phyloP scores from a whole-genome alignment of 2,329 filamentous ascomycete genomes.

The Stagonosporopsis cucurbitacearum region DNA sequence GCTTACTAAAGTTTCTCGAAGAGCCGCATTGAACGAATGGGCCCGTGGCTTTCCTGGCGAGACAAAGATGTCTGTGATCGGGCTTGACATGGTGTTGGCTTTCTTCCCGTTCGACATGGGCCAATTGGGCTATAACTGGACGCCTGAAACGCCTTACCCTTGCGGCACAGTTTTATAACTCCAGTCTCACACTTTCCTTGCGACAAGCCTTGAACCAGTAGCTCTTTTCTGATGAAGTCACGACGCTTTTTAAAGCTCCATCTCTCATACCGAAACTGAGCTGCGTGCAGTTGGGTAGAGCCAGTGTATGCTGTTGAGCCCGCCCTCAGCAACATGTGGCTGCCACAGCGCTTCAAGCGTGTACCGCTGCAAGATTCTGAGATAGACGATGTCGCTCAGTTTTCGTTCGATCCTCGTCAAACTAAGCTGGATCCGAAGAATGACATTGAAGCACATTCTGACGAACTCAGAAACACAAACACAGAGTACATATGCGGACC shows the following conservation, averaged over 20 bases:
- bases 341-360: conserved; percentile 14
- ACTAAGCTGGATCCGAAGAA: background rate
- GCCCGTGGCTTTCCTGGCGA: background rate
- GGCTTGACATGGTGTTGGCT: background rate
- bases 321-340: conserved; percentile 4
- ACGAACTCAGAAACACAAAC: background rate
- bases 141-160: background rate
- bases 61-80: background rate
- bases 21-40: background rate
- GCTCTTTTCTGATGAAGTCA: background rate
- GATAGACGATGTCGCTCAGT: conserved; percentile 6
- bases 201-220: background rate
- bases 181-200: background rate
- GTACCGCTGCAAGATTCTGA: conserved; percentile 11
- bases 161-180: background rate
- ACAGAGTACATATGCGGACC: conserved; percentile 1
- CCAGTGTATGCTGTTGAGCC: background rate
- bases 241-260: background rate
- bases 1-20: too few species aligned
- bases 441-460: background rate
- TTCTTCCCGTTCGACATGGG: background rate
- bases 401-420: conserved; percentile 9
- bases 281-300: background rate
- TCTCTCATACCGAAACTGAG: background rate
- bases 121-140: background rate